Evolutionary conservation across 805 yeast species (phyloP), one percentile per base, ranked within the genome.

Genomic region (Cyberlindnera mrakii): DNA sequence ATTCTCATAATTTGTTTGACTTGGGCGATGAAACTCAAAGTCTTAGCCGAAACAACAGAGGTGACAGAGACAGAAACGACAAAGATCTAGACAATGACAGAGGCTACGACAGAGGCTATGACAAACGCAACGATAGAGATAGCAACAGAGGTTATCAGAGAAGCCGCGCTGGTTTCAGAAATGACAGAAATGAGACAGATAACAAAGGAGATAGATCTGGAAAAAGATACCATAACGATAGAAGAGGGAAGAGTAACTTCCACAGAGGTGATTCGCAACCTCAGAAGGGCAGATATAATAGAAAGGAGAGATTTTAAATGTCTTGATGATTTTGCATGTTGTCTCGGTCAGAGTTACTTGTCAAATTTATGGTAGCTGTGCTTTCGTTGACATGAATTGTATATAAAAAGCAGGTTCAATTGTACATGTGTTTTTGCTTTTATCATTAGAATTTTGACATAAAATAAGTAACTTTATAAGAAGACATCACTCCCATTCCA

Each of bases 401-500:
- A 23, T 23, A 23, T 23, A 23, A 23, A 6, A 23, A 9, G 27
- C 5, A 23, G 10, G 10, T 23, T 23, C 8, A 23, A 23, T 23
- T 23, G 27, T 23, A 23, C 23, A 32, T 33, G 16, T 45, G 14
- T 29, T 16, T 13, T 17, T 13, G 34, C 27, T 23, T 6, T 23
- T 23, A 23, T 32, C 18, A 32, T 32, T 11, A 15, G 16, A 32
- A 32, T 32, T 16, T 16, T 11, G 19, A 27, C 10, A 23, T 9
- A 23, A 23, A 23, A 9, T 10, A 9, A 23, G 10, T 9, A 23
- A 9, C 27, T 23, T 6, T 23, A 23, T 23, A 6, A 23, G 10
- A 23, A 23, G 27, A 9, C 27, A 19, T 50, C 41, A 71, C 42
- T 70, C 71, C 75, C 76, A 72, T 44, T 68, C 75, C 45, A 64